A percentile compares a stretch with the other conserved stretches of the same genome.
Conservation (phyloP, 805 yeast genomes). For the Saccharomycopsis capsularis region DNA sequence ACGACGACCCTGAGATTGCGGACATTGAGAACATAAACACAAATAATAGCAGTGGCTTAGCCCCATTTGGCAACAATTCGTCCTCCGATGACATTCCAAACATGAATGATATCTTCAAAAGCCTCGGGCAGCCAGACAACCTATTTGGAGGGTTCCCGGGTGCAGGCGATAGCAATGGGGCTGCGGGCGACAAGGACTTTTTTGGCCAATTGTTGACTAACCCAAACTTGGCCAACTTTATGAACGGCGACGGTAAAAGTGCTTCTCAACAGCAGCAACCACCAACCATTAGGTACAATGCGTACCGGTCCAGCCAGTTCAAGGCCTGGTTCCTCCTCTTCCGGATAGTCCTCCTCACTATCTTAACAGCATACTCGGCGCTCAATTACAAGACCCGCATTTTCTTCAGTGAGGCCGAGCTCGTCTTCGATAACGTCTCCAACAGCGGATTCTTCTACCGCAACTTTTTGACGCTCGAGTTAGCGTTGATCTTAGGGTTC, state of each 20-base stretch:
- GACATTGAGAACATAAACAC: conserved; percentile 1
- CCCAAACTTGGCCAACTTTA: background rate
- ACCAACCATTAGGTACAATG: conserved; percentile 4
- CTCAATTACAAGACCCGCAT: conserved; percentile 7
- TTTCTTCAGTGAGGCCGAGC: background rate
- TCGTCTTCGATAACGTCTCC: background rate
- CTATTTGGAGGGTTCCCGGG: too few relatives aligned
- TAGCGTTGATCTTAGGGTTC: conserved; percentile 8
- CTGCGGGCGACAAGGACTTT: conserved; percentile 1
- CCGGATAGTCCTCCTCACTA: conserved; percentile 6
- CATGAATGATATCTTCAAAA: conserved; percentile 1
- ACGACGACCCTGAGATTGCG: conserved; percentile 7
- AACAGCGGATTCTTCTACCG: conserved; percentile 5
- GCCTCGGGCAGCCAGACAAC: background rate
- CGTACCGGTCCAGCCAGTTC: conserved; percentile 12
- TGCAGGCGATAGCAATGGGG: background rate
- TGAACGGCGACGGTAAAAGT: background rate
- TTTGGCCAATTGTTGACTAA: conserved; percentile 3
- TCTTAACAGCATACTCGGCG: conserved; percentile 5
- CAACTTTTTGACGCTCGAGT: conserved; percentile 12
- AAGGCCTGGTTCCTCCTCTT: conserved; percentile 14
- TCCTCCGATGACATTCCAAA: background rate
- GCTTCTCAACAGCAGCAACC: background rate
- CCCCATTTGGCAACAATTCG: background rate
- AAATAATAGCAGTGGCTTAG: background rate